Base-by-base conservation (phyloP, 192 early-diverging fungal genomes). In the Chytriomyces confervae region DNA sequence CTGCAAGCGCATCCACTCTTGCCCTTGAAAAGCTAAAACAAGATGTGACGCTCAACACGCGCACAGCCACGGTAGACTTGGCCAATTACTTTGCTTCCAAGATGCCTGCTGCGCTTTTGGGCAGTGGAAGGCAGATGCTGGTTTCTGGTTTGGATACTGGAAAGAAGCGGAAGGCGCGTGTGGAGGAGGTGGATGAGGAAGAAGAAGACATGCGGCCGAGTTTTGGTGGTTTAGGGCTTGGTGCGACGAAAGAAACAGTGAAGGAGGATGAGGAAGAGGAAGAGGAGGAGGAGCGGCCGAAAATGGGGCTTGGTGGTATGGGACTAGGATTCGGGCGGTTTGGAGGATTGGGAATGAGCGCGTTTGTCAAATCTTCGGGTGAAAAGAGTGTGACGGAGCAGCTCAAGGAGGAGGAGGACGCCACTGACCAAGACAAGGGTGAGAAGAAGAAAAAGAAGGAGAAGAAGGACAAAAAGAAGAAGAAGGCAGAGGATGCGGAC, bases 81-180 rank as follows among this genome's bases (percentile, higher is more conserved):
- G 66, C 64, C 18, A 82, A 84, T 61, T 85, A 87, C 50, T 87
- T 87, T 83, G 82, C 81, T 8, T 43, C 72, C 53, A 78, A 78
- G 69, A 82, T 85, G 86, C 69, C 65, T 27, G 10, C 20, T 0
- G 69, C 69, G 10, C 23, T 72, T 5, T 51, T 27, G 67, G 13
- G 13, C 27, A 66, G 29, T 49, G 76, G 27, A 62, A 75, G 29
- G 61, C 76, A 27, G 23, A 64, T 61, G 20, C 47, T 75, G 47
- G 66, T 18, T 18, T 46, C 20, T 36, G 63, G 63, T 23, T 13
- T 36, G 29, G 18, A n/a, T 23, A 29, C n/a, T 23, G 27, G 11
- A 49, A 48, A 23, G n/a, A 53, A 18, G 51, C 20, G 23, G 70
- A 36, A 50, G 62, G 46, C 20, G 29, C 44, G 61, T 43, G 66